A percentile compares a stretch with the other conserved stretches of the same genome.
These are phyloP conservation scores for Kwoniella pini DNA, from an alignment of 768 basidiomycete species.

Conservation along the genomic window DNA sequence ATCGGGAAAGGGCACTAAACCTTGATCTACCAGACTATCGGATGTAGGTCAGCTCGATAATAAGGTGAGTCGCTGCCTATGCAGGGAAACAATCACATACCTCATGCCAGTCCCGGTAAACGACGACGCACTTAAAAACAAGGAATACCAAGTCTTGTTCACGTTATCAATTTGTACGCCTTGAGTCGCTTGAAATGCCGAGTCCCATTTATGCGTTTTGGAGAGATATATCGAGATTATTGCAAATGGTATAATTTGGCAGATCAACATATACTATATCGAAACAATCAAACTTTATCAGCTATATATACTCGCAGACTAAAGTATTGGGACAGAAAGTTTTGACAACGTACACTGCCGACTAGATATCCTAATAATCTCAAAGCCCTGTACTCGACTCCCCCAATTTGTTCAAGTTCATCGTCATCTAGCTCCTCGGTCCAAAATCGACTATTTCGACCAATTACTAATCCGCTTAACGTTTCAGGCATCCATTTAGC, in stretches of 20 bases:
- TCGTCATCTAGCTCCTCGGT: slow-evolving; percentile 49
- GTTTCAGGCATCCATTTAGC: slow-evolving; percentile 47
- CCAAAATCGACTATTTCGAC: slow-evolving; percentile 47
- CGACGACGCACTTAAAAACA: slow-evolving; percentile 30
- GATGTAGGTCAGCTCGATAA: no score
- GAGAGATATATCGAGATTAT: slow-evolving; percentile 48
- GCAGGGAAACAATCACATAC: slow-evolving; percentile 19
- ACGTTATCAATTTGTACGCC: slow-evolving; percentile 34
- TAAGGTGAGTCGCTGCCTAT: no score
- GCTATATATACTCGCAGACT: no score
- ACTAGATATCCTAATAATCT: slow-evolving; percentile 42
- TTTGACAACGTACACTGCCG: slow-evolving; percentile 31
- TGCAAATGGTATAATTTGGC: slow-evolving; percentile 40
- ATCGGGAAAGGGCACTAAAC: slow-evolving; percentile 35
- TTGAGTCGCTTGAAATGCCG: slow-evolving; percentile 20
- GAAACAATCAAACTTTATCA: not conserved
- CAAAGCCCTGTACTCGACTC: slow-evolving; percentile 48
- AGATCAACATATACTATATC: slow-evolving; percentile 41
- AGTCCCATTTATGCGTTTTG: slow-evolving; percentile 28
- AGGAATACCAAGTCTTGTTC: slow-evolving; percentile 40
- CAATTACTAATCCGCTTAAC: slow-evolving; percentile 41
- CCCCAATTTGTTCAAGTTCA: slow-evolving; percentile 47
- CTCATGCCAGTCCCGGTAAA: slow-evolving; percentile 43
- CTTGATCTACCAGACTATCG: slow-evolving; percentile 39
- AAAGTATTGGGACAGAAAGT: no score